Base-by-base conservation (phyloP, 805 yeast genomes). In the Kodamaea sagamina region DNA sequence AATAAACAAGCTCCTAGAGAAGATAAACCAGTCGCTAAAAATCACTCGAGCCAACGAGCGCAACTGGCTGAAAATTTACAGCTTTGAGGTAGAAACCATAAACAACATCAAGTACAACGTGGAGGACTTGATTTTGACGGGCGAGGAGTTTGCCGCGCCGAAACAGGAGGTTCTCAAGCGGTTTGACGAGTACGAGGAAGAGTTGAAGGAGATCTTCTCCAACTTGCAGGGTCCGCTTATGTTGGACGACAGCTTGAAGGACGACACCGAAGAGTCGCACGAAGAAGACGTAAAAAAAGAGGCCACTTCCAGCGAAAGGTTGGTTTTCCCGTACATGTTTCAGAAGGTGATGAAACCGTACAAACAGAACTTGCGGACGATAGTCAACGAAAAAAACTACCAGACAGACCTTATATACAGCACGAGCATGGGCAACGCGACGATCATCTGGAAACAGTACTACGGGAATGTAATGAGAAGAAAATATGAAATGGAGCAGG, bases 361-460 rank as follows among this genome's bases (percentile, higher is more conserved):
- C 48, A 46, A 45, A 24, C 41, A 49, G 7, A 59, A 59, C 10
- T 52, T 71, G 19, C 40, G 43, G 16, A 54, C 62, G 0, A 56
- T 62, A 11, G 43, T 47, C 9, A 57, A 57, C 34, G 70, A 67
- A 42, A 62, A 58, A 28, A 46, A 49, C 13, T 68, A 67, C 43
- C 72, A 63, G 46, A 47, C 50, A 1, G 42, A 51, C 3, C 47
- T 70, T 38, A 48, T 61, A 2, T 49, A 53, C 6, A 42, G 47
- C 8, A 49, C 51, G 24, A 42, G 56, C 6, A 50, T 53, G 16
- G 58, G 59, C 6, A 57, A 65, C 32, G 51, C 59, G 16, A 46
- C 46, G 3, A 58, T 65, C 3, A 44, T 65, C n/a, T 71, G 75
- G 75, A 54, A 64, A 32, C 64, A 59, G 36, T 68, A 59, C 50